A percentile compares a stretch with the other conserved stretches of the same genome.
Evolutionary conservation across 2,329 filamentous ascomycete species (phyloP).

Genomic region (Pseudocercospora eumusae): DNA sequence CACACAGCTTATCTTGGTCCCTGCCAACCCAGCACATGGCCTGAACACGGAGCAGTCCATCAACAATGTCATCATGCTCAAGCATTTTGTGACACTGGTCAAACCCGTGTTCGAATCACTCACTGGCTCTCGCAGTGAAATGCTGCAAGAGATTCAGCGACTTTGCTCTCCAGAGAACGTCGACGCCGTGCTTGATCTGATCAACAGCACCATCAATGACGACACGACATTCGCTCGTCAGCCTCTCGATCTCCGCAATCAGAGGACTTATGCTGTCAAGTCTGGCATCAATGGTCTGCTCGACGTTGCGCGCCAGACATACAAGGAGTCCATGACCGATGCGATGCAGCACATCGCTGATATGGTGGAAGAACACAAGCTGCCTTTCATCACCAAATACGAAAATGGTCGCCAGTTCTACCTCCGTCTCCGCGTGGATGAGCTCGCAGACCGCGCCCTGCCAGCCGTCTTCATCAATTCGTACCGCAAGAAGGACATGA

Average conservation of each 20-base stretch:
- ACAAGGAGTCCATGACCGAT: slow-evolving; percentile 83
- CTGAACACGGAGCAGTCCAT: slow-evolving; percentile 75
- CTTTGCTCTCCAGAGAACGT: slow-evolving; percentile 67
- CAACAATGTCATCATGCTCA: slow-evolving; percentile 83
- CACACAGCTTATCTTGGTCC: slow-evolving; percentile 79
- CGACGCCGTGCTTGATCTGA: slow-evolving; percentile 61
- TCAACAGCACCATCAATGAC: slow-evolving; percentile 72
- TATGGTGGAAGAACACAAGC: slow-evolving; percentile 60
- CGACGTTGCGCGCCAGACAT: slow-evolving; percentile 84
- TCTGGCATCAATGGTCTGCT: slow-evolving; percentile 81
- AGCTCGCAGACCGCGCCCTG: slow-evolving; percentile 62
- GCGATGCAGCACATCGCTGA: slow-evolving; percentile 69
- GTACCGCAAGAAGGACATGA: slow-evolving; percentile 67
- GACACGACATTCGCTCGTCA: slow-evolving; percentile 76
- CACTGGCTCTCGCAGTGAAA: slow-evolving; percentile 60
- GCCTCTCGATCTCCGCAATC: slow-evolving; percentile 83
- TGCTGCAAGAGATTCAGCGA: slow-evolving; percentile 67
- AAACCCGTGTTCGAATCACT: slow-evolving; percentile 69
- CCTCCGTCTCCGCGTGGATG: slow-evolving; percentile 63
- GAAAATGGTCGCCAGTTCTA: slow-evolving; percentile 79
- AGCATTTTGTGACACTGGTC: slow-evolving; percentile 73
- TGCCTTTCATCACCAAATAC: slow-evolving; percentile 69
- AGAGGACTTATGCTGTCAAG: slow-evolving; percentile 87
- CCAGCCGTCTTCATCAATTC: slow-evolving; percentile 77
- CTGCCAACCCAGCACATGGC: slow-evolving; percentile 61